phyloP scores from a whole-genome alignment of 78 protist genomes.

The Protostelium mycophagum region DNA sequence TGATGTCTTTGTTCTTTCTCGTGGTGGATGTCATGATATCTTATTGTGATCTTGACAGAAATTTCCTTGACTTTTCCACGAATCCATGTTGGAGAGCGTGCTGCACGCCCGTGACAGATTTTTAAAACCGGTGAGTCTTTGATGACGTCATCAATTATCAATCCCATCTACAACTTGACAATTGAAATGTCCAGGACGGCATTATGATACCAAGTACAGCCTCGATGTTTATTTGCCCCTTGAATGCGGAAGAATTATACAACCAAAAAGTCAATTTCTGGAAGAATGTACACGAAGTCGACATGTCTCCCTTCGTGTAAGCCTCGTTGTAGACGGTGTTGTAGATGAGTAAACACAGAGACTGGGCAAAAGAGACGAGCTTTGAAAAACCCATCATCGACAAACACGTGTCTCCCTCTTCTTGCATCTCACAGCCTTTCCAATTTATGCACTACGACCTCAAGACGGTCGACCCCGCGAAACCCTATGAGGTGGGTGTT shows the following conservation, averaged over 20 bases:
- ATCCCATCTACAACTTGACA: constrained; percentile 3
- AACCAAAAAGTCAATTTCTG: constrained; percentile 23
- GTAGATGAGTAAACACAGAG: no score
- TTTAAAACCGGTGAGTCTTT: constrained; percentile 4
- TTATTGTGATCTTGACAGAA: background rate
- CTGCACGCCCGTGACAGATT: constrained; percentile 29
- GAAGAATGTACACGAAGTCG: constrained; percentile 36
- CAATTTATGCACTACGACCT: background rate
- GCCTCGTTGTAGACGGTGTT: background rate
- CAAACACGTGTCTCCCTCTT: background rate
- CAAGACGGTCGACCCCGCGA: background rate
- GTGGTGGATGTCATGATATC: background rate
- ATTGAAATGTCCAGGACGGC: constrained; percentile 46
- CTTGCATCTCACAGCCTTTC: background rate
- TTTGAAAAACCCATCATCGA: background rate
- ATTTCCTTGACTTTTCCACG: background rate
- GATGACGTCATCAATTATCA: background rate
- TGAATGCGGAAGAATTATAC: constrained; percentile 35
- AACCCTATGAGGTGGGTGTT: background rate
- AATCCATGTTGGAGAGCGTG: constrained; percentile 33
- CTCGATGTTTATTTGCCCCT: constrained; percentile 47
- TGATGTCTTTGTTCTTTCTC: background rate
- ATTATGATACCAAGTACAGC: constrained; percentile 67
- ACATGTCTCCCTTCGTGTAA: constrained; percentile 49
- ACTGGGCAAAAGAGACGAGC: background rate